Base-by-base conservation (phyloP, 2,329 filamentous ascomycete genomes). In the Blastomyces parvus region DNA sequence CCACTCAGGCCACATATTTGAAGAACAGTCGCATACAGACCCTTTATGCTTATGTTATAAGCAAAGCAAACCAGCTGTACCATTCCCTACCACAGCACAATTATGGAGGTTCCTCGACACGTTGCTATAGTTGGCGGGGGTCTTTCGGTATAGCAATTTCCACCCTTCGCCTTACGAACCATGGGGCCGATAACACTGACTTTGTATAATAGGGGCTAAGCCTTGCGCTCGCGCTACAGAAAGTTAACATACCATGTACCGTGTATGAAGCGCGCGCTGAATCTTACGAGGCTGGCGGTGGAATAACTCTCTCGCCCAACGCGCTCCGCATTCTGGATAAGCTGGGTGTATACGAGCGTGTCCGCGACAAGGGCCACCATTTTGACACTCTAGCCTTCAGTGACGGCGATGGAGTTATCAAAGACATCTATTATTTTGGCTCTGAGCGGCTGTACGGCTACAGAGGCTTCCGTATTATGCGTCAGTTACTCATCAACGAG, bases 301-400 rank as follows among this genome's bases (percentile, higher is more conserved):
- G 81, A 0, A 74, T 86, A 38, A 84, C 85, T 80, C 78, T 86
- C 2, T 84, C 83, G 0, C 84, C 84, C 5, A 86, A 86, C 61
- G 82, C 83, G 0, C 77, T 86, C 1, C 76, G 78, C 3, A 75
- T 85, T 48, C 76, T 87, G 0, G 80, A 85, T 65, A 70, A 69
- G 0, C 71, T 86, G 0, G 79, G 76, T 0, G 72, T 84, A 2
- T 83, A 83, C 67, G 56, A 76, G 0, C 74, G 75, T 2, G 74
- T 86, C 59, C 72, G 73, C 8, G 65, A 72, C 0, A 74, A 78
- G 9, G 81, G 79, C 52, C 83, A 78, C 71, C 76, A 80, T n/a
- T 84, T 85, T 64, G 78, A 83, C 1, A 73, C 72, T 0, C 74
- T 84, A 0, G 73, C 80, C 48, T 84, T 82, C 69, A 75, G 74